Base-by-base conservation (phyloP, 345 rosid species). In the Gynandropsis gynandra region DNA sequence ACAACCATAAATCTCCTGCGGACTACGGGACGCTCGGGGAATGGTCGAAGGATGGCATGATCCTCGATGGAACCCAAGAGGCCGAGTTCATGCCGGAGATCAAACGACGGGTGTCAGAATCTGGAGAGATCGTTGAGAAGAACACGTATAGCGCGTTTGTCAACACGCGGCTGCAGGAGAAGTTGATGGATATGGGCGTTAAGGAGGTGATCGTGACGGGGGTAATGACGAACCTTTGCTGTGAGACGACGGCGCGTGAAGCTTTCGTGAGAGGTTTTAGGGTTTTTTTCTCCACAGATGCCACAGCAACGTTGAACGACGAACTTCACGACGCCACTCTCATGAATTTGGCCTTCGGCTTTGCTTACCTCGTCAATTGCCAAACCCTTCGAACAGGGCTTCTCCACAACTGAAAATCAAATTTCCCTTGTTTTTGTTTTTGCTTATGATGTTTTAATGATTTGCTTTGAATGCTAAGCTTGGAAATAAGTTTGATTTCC, bases 171-270 rank as follows among this genome's bases (percentile, higher is more conserved):
- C 75, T 86, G 21, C 69, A 83, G 47, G 79, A 75, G 47, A 66
- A 64, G 56, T 51, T 82, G 79, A 56, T 10, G 16, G 74, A 55
- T 65, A 70, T 72, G 58, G 92, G 85, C 0, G 92, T 79, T 21
- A 53, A 74, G 75, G 92, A 86, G 64, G 83, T 86, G 52, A 83
- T 86, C 11, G 76, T 86, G 69, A 57, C 67, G 3, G 92, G 92
- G 0, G 92, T 86, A n/a, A 73, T 80, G 92, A 86, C 92, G 15
- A 86, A 80, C 51, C 34, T 83, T 20, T 86, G 95, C 65, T 83
- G 92, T 42, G 95, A 86, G 69, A 83, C 95, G 74, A 79, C 92
- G 65, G 92, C 95, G 50, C 81, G 93, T 8, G 86, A 77, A 0
- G 93, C 89, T 47, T 86, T 83, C 27, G 66, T 79, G 8, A 79